Evolutionary conservation across 495 filamentous ascomycete genomes (phyloP).

Genomic region (Acidiella bohemica): DNA sequence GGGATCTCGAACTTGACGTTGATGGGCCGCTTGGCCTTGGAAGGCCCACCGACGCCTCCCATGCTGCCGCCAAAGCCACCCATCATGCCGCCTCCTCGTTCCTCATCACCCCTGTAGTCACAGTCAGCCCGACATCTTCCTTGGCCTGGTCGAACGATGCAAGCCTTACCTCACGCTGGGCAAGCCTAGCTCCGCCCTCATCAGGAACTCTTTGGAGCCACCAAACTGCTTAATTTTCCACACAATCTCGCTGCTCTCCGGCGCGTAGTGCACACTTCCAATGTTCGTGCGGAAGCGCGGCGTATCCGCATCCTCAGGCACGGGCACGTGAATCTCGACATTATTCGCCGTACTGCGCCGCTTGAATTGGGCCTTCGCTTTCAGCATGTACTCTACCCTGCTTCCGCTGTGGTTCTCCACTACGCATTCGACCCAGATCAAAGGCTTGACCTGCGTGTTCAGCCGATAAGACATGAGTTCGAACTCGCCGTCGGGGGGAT

Average conservation of each 20-base stretch:
- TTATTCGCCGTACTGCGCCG: constrained; percentile 96
- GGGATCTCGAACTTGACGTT: constrained; percentile 99
- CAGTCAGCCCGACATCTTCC: no score
- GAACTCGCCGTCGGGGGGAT: constrained; percentile 98
- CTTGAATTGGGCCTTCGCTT: constrained; percentile 97
- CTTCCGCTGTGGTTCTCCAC: constrained; percentile 91
- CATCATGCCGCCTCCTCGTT: constrained; percentile 90
- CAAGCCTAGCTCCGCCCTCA: constrained; percentile 93
- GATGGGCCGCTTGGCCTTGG: constrained; percentile 88
- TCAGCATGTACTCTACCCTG: constrained; percentile 96
- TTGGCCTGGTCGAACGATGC: no score
- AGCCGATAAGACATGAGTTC: constrained; percentile 98
- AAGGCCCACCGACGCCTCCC: constrained; percentile 57
- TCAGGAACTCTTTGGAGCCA: constrained; percentile 94
- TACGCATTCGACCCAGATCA: constrained; percentile 98
- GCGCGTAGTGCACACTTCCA: constrained; percentile 94
- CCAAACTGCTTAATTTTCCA: constrained; percentile 99
- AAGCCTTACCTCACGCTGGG: constrained; percentile 66
- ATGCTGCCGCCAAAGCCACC: constrained; percentile 91
- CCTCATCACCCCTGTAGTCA: constrained; percentile 58
- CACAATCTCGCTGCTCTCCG: constrained; percentile 91
- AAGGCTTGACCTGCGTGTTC: constrained; percentile 95
- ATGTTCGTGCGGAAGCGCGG: constrained; percentile 97
- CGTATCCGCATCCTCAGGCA: constrained; percentile 93
- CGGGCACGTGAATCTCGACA: constrained; percentile 92